phyloP scores from a whole-genome alignment of 345 rosid species.

The Geranium brycei region DNA sequence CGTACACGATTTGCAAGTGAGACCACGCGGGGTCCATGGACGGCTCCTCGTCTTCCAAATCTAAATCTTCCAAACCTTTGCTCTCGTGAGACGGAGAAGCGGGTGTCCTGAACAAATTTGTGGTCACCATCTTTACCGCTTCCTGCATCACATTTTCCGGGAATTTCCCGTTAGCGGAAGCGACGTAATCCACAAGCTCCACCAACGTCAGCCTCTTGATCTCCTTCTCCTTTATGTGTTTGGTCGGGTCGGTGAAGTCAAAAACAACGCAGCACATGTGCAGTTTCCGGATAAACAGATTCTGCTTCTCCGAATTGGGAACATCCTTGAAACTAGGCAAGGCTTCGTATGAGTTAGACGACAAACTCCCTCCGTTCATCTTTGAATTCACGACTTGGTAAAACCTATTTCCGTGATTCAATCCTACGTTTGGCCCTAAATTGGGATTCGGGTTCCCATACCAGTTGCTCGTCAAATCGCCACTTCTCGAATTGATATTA shows the following conservation, averaged over 20 bases:
- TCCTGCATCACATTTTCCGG: conserved; percentile 52
- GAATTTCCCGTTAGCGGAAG: conserved; percentile 53
- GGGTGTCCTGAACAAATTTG: conserved; percentile 55
- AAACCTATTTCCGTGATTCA: conserved; percentile 31
- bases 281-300: conserved; percentile 44
- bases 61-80: conserved; percentile 52
- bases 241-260: conserved; percentile 54
- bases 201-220: conserved; percentile 59
- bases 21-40: conserved; percentile 74
- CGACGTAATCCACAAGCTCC: conserved; percentile 65
- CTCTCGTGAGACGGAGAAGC: conserved; percentile 52
- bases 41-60: conserved; percentile 76
- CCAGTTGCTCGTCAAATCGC: conserved; percentile 20
- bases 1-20: conserved; percentile 72
- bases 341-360: conserved; percentile 36
- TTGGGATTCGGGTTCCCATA: conserved; percentile 19
- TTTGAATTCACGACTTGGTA: conserved; percentile 29
- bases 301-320: conserved; percentile 54
- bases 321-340: conserved; percentile 72
- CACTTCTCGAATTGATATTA: conserved; percentile 28
- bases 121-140: conserved; percentile 51
- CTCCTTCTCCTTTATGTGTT: conserved; percentile 63
- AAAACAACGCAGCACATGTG: conserved; percentile 45
- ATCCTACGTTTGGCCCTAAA: conserved; percentile 18
- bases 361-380: conserved; percentile 30